Evolutionary conservation across 2,329 filamentous ascomycete genomes (phyloP).

Genomic region (Nemania abortiva): DNA sequence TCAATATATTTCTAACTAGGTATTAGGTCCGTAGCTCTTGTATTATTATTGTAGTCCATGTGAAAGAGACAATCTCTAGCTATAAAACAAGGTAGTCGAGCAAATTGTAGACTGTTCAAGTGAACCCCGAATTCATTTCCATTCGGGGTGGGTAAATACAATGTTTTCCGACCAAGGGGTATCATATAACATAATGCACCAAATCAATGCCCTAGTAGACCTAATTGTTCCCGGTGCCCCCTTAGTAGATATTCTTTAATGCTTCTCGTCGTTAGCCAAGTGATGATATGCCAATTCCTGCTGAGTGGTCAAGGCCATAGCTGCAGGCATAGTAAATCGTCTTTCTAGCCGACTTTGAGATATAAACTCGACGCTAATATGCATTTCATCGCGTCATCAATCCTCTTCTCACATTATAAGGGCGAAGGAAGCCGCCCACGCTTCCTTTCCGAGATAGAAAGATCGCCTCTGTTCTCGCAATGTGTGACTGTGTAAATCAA

Average conservation of each 20-base stretch:
- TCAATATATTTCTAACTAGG: background rate
- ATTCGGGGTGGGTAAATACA: background rate
- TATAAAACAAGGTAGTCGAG: background rate
- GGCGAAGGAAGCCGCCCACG: background rate
- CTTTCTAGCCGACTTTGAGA: background rate
- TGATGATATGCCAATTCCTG: background rate
- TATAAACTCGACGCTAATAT: slow-evolving; percentile 3
- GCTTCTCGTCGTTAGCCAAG: background rate
- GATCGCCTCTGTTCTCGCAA: background rate
- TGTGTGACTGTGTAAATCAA: background rate
- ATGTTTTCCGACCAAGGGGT: background rate
- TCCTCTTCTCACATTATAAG: background rate
- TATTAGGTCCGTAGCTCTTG: background rate
- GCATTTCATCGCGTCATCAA: background rate
- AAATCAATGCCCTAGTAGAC: background rate
- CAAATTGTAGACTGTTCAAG: background rate
- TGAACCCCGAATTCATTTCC: background rate
- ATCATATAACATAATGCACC: slow-evolving; percentile 16
- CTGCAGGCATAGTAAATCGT: background rate
- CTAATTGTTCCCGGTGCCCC: background rate
- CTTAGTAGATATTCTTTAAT: slow-evolving; percentile 8
- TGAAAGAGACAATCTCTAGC: background rate
- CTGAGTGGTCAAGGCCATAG: background rate
- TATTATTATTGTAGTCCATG: background rate
- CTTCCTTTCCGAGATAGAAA: background rate